Conservation (phyloP, 148 eudicot genomes). For the Rhododendron henanense region DNA sequence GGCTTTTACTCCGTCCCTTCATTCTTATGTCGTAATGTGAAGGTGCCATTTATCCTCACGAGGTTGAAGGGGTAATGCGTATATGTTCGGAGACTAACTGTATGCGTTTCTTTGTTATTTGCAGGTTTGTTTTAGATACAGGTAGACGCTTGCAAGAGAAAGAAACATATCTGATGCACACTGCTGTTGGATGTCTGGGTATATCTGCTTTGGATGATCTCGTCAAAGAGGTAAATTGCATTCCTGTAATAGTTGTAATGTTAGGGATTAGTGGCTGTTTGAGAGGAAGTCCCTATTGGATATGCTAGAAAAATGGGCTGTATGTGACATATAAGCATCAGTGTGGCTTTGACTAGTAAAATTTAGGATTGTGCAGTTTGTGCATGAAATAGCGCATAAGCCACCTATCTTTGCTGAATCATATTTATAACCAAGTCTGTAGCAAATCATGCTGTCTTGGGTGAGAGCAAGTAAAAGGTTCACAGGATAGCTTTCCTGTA, state of each 20-base stretch:
- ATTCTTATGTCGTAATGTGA: background rate
- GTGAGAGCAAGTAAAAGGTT: background rate
- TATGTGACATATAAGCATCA: background rate
- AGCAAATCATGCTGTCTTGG: background rate
- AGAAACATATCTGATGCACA: conserved; percentile 62
- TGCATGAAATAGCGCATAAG: background rate
- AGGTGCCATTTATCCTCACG: background rate
- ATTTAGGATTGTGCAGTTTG: background rate
- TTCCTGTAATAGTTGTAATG: background rate
- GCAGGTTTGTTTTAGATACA: conserved; percentile 68
- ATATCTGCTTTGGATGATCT: conserved; percentile 77
- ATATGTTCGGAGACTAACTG: too few relatives aligned
- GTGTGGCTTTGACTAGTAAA: background rate
- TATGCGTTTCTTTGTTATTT: too few relatives aligned
- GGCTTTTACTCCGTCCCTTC: background rate
- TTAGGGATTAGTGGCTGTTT: background rate
- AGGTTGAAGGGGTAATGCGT: too few relatives aligned
- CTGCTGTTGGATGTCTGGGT: conserved; percentile 76
- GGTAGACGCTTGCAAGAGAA: conserved; percentile 71
- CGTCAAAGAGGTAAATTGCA: conserved; percentile 63
- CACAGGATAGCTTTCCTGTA: background rate
- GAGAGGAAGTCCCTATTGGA: background rate
- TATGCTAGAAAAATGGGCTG: background rate
- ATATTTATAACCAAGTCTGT: background rate
- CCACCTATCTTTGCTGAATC: background rate